Evolutionary conservation across 164 flowering plant genomes (phyloP).

Genomic region (Hamamelis virginiana): DNA sequence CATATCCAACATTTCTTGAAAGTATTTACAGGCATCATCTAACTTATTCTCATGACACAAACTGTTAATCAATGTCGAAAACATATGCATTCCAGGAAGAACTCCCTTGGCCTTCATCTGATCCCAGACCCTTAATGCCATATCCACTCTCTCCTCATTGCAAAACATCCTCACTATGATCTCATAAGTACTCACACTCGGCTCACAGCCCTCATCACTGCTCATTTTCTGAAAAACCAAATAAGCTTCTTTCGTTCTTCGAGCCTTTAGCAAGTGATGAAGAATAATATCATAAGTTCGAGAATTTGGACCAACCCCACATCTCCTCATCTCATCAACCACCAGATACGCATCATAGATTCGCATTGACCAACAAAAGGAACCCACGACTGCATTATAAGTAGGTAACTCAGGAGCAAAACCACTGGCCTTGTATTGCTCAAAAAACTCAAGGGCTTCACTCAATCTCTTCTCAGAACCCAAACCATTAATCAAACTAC

Average conservation of each 20-base stretch:
- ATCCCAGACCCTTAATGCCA: constrained; percentile 67
- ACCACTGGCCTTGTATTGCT: constrained; percentile 50
- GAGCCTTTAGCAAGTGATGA: constrained; percentile 59
- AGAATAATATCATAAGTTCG: constrained; percentile 78
- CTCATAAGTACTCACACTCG: constrained; percentile 61
- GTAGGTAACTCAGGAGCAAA: constrained; percentile 61
- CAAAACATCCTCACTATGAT: constrained; percentile 81
- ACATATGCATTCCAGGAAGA: constrained; percentile 85
- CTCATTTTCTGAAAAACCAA: constrained; percentile 56
- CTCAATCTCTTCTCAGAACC: constrained; percentile 57
- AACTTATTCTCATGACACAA: constrained; percentile 60
- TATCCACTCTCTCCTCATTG: constrained; percentile 43
- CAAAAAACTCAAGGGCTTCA: constrained; percentile 65
- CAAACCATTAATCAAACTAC: constrained; percentile 72
- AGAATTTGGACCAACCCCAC: constrained; percentile 64
- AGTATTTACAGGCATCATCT: constrained; percentile 71
- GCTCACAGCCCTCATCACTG: constrained; percentile 52
- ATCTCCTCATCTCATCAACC: constrained; percentile 66
- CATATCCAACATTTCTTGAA: constrained; percentile 74
- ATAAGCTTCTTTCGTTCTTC: constrained; percentile 54
- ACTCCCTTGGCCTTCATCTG: constrained; percentile 73
- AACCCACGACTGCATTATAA: constrained; percentile 78
- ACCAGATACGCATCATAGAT: constrained; percentile 53
- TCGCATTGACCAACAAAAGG: constrained; percentile 61
- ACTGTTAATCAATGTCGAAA: constrained; percentile 53